Evolutionary conservation across 805 yeast genomes (phyloP).

Genomic region (Debaryomyces tyrocola): DNA sequence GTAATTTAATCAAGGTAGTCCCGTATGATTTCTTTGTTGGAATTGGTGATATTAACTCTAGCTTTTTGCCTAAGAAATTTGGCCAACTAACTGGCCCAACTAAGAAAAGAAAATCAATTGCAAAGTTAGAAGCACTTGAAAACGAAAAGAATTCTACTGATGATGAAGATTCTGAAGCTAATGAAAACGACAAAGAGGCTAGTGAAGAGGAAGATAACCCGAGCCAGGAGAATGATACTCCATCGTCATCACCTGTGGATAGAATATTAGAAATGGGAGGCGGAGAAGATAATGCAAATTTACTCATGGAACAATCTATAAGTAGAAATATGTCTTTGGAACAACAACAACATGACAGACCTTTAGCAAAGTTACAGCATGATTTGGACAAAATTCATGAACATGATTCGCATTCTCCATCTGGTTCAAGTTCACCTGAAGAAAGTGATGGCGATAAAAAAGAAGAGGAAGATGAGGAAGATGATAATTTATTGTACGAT

Average conservation of each 20-base stretch:
- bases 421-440: slow-evolving; percentile 14
- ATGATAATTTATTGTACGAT: slow-evolving; percentile 62
- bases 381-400: slow-evolving; percentile 56
- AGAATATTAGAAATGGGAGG: slow-evolving; percentile 49
- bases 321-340: slow-evolving; percentile 72
- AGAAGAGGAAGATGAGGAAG: slow-evolving; percentile 30
- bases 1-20: slow-evolving; percentile 84
- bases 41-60: slow-evolving; percentile 94
- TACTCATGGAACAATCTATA: slow-evolving; percentile 55
- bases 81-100: slow-evolving; percentile 59
- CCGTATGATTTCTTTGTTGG: slow-evolving; percentile 97
- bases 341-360: slow-evolving; percentile 78
- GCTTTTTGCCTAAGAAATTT: slow-evolving; percentile 81
- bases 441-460: slow-evolving; percentile 25
- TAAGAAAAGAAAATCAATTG: slow-evolving; percentile 58
- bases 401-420: slow-evolving; percentile 15
- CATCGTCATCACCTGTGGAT: slow-evolving; percentile 43
- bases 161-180: slow-evolving; percentile 6
- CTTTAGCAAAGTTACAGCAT: slow-evolving; percentile 79
- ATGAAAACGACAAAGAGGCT: slow-evolving; percentile 5
- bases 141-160: neutral
- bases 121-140: slow-evolving; percentile 47
- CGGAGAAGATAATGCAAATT: slow-evolving; percentile 48
- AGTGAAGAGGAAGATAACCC: slow-evolving; percentile 4
- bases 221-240: neutral